phyloP scores from a whole-genome alignment of 2,329 filamentous ascomycete genomes.

The Parastagonospora nodorum region DNA sequence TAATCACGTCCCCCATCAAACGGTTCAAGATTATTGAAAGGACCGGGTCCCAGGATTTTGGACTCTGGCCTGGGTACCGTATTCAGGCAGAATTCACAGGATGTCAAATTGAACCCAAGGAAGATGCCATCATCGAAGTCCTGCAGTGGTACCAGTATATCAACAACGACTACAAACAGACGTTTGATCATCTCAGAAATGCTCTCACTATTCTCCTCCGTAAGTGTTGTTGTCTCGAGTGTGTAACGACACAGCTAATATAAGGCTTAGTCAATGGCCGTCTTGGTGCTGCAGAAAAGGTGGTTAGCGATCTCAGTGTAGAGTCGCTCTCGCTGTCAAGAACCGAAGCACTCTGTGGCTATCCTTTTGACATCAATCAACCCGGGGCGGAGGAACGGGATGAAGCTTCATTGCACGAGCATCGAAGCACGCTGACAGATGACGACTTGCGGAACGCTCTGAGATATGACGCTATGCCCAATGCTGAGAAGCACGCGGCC shows the following conservation, averaged over 20 bases:
- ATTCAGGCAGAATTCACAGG: conserved; percentile 72
- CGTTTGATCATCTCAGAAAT: conserved; percentile 70
- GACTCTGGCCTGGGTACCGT: conserved; percentile 61
- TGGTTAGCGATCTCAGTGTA: conserved; percentile 58
- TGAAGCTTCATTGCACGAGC: conserved; percentile 21
- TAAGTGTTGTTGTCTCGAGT: conserved; percentile 56
- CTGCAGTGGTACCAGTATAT: conserved; percentile 85
- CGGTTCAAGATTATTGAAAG: conserved; percentile 57
- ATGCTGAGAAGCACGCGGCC: conserved; percentile 22
- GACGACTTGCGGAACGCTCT: conserved; percentile 22
- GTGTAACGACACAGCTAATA: conserved; percentile 18
- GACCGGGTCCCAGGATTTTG: conserved; percentile 43
- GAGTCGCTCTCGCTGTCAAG: conserved; percentile 51
- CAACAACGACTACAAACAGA: conserved; percentile 62
- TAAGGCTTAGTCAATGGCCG: conserved; percentile 48
- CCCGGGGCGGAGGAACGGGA: conserved; percentile 36
- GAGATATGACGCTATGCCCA: conserved; percentile 25
- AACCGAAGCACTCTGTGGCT: conserved; percentile 49
- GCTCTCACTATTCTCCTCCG: conserved; percentile 85
- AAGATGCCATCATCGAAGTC: conserved; percentile 77
- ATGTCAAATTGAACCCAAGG: conserved; percentile 59
- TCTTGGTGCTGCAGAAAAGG: conserved; percentile 60
- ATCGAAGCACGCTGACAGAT: conserved; percentile 24
- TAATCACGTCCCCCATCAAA: conserved; percentile 34
- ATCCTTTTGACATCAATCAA: conserved; percentile 40